Evolutionary conservation across 208 protist species (phyloP).

Genomic region (Leishmania martiniquensis): DNA sequence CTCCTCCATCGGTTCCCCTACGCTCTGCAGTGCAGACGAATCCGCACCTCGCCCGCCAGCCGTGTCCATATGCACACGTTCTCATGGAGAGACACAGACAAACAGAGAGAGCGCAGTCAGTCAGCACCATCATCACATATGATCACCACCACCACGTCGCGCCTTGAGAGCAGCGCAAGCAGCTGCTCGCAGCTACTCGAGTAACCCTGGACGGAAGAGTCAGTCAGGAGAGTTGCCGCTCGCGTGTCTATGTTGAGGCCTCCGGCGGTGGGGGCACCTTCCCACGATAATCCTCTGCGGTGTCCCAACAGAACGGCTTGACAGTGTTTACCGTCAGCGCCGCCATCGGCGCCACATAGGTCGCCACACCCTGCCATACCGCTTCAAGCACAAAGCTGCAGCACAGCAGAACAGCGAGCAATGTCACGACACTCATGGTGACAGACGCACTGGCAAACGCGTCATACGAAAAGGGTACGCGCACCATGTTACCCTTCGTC

Average conservation of each 20-base stretch:
- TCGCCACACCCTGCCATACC: conserved; percentile 18
- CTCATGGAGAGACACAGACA: neutral
- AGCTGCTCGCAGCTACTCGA: neutral
- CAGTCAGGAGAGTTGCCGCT: neutral
- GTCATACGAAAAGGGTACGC: conserved; percentile 29
- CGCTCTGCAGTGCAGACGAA: neutral
- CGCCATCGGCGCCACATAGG: conserved; percentile 34
- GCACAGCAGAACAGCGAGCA: conserved; percentile 34
- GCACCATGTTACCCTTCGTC: conserved; percentile 5
- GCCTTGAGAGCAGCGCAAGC: no score
- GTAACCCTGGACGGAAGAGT: neutral
- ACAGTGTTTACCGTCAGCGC: conserved; percentile 41
- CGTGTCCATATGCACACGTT: neutral
- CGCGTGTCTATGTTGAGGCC: neutral
- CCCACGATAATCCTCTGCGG: conserved; percentile 51
- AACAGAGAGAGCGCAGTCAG: neutral
- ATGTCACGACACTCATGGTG: conserved; percentile 26
- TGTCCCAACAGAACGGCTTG: conserved; percentile 52
- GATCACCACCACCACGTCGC: neutral
- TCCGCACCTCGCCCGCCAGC: neutral
- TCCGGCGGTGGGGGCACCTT: conserved; percentile 21
- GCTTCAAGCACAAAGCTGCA: conserved; percentile 25
- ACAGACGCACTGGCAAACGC: conserved; percentile 30
- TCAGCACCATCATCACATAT: neutral
- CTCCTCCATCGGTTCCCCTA: neutral